Conservation (phyloP, 306 rosid species). For the Geum urbanum region DNA sequence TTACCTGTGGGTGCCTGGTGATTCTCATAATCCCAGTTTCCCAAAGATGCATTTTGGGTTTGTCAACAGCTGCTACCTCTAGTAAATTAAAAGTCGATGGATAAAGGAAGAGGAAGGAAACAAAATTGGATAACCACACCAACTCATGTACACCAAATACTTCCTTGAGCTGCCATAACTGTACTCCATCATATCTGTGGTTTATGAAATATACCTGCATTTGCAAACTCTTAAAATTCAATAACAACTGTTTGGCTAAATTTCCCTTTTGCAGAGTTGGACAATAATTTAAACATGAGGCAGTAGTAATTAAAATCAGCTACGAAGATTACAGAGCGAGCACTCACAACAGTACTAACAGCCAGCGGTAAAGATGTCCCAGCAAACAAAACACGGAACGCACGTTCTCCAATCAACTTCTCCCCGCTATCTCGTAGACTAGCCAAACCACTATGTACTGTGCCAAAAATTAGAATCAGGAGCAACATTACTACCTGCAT, state of each 20-base stretch:
- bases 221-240: slow-evolving; percentile 26
- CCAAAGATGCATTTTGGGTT: slow-evolving; percentile 97
- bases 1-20: slow-evolving; percentile 97
- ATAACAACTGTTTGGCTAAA: slow-evolving; percentile 24
- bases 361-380: slow-evolving; percentile 86
- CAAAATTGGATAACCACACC: slow-evolving; percentile 75
- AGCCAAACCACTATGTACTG: slow-evolving; percentile 88
- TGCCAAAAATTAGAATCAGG: slow-evolving; percentile 64
- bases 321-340: background rate
- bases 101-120: slow-evolving; percentile 82
- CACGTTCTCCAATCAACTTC: slow-evolving; percentile 85
- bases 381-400: slow-evolving; percentile 91
- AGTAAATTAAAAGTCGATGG: slow-evolving; percentile 93
- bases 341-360: slow-evolving; percentile 77
- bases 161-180: slow-evolving; percentile 79
- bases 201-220: slow-evolving; percentile 89
- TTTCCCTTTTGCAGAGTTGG: background rate
- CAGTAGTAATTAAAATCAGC: background rate
- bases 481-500: slow-evolving; percentile 79
- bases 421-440: slow-evolving; percentile 75
- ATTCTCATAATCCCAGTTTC: slow-evolving; percentile 95
- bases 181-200: slow-evolving; percentile 90
- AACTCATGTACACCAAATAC: slow-evolving; percentile 66
- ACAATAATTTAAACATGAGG: slow-evolving; percentile 2
- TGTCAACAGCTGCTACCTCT: slow-evolving; percentile 97